Conservation (phyloP, 306 rosid species). For the Oemleria cerasiformis region DNA sequence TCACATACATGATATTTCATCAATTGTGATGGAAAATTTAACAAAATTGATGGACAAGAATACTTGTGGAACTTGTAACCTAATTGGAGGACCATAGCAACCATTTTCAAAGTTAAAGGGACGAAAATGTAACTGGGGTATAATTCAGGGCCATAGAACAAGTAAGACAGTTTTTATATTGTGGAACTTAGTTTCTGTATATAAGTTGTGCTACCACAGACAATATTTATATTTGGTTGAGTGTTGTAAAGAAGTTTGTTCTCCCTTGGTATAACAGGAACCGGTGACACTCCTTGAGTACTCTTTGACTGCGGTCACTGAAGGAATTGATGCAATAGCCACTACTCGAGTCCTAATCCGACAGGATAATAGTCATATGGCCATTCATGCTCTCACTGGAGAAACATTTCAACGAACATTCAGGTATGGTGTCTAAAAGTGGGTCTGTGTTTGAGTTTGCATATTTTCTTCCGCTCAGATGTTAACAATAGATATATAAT, state of each 20-base stretch:
- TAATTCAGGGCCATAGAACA: too few species aligned
- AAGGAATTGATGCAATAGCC: slow-evolving; percentile 98
- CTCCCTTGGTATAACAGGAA: slow-evolving; percentile 53
- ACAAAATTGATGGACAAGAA: too few species aligned
- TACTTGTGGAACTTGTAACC: too few species aligned
- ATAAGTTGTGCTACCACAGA: too few species aligned
- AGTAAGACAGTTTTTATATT: not conserved
- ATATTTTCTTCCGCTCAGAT: slow-evolving; percentile 22
- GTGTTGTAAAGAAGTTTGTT: slow-evolving; percentile 15
- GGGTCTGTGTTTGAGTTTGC: not conserved
- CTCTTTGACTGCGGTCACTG: slow-evolving; percentile 81
- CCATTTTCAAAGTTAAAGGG: too few species aligned
- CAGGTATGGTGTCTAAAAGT: slow-evolving; percentile 42
- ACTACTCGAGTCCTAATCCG: slow-evolving; percentile 81
- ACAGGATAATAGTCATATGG: slow-evolving; percentile 33
- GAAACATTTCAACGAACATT: slow-evolving; percentile 68
- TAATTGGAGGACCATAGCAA: too few species aligned
- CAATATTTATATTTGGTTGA: not conserved
- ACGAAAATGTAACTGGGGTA: too few species aligned
- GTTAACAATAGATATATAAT: not conserved
- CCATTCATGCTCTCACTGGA: slow-evolving; percentile 56
- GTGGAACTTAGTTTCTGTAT: not conserved
- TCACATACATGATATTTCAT: too few species aligned
- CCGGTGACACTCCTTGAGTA: slow-evolving; percentile 78
- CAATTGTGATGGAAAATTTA: too few species aligned